Evolutionary conservation across 1,139 yeast species (phyloP), one percentile per base, ranked within the genome.

Genomic region (Saccharomycopsis crataegensis): DNA sequence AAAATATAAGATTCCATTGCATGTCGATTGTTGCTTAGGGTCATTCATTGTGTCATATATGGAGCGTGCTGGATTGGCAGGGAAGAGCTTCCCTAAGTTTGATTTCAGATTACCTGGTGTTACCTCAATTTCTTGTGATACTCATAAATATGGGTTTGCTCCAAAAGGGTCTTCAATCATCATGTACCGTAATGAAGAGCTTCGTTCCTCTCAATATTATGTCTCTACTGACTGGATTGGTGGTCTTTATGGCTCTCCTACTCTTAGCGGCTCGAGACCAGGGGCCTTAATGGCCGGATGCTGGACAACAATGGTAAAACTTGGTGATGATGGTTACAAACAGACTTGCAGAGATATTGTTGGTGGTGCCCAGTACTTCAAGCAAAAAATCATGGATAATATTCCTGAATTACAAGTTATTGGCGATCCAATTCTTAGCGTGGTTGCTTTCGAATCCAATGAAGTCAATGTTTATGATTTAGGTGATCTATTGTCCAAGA

Each of bases 81-180:
- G 67, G 43, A 12, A 42, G n/a, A n/a, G 44, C 16, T 65, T 82
- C 1, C 91, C 94, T 14, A 63, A 71, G 16, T 91, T 91, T 70
- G 99, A 93, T 67, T 93, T 93, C 70, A 73, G 94, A 59, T 76
- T 89, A 1, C 85, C 89, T 0, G 98, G 98, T 43, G 98, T 93
- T n/a, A 93, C 98, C 1, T 90, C 97, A 3, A 91, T 93, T 58
- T 87, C 96, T 11, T 93, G 98, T 70, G 99, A 93, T 66, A 91
- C 98, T 16, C 99, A 93, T 74, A 93, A 93, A 68, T 93, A 93
- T 65, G 99, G 98, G 1, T 93, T 91, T 74, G 97, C 98, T 8
- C 98, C 99, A 47, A 93, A 93, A 69, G 99, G 99, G 5, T 86
- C 96, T 0, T 89, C 96, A 0, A 78, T 91, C 43, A 86, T 93